Percentiles rank a stretch among this genome's conserved stretches.
Conservation (phyloP, 208 protist genomes). For the Histomonas meleagridis region DNA sequence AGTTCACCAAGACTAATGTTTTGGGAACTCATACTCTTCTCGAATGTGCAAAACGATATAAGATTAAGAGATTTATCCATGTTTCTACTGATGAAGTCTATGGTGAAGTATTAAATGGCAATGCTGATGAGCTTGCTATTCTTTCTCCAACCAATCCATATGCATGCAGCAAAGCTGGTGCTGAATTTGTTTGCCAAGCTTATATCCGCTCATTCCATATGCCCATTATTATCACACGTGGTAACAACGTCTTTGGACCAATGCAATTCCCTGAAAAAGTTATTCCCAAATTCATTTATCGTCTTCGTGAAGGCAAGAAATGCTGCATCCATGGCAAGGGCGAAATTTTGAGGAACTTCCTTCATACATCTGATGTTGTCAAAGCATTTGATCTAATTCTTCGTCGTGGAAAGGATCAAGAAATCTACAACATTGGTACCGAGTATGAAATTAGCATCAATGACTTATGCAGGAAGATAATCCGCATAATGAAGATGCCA, state of each 20-base stretch:
- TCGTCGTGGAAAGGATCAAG: not conserved
- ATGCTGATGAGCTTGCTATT: slow-evolving; percentile 50
- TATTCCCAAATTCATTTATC: slow-evolving; percentile 29
- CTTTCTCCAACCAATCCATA: slow-evolving; percentile 83
- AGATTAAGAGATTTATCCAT: slow-evolving; percentile 75
- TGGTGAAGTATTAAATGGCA: slow-evolving; percentile 52
- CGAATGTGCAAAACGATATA: slow-evolving; percentile 56
- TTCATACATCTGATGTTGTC: slow-evolving; percentile 7
- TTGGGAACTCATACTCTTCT: slow-evolving; percentile 76
- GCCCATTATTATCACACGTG: slow-evolving; percentile 76
- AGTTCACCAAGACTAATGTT: slow-evolving; percentile 75
- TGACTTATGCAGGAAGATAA: not conserved
- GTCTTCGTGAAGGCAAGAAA: not conserved
- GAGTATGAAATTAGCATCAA: not conserved
- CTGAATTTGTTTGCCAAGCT: slow-evolving; percentile 59
- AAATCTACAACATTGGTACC: slow-evolving; percentile 38
- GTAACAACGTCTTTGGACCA: slow-evolving; percentile 36
- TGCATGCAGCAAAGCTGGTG: slow-evolving; percentile 67
- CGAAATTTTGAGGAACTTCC: not conserved
- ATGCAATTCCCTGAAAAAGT: slow-evolving; percentile 37
- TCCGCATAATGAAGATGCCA: not conserved
- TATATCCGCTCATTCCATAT: slow-evolving; percentile 71
- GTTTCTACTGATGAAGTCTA: slow-evolving; percentile 85
- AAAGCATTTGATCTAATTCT: not conserved
- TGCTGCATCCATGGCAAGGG: slow-evolving; percentile 25